These are phyloP conservation scores for Buxus sempervirens DNA, from an alignment of 164 flowering plant genomes.

Conservation along the genomic window DNA sequence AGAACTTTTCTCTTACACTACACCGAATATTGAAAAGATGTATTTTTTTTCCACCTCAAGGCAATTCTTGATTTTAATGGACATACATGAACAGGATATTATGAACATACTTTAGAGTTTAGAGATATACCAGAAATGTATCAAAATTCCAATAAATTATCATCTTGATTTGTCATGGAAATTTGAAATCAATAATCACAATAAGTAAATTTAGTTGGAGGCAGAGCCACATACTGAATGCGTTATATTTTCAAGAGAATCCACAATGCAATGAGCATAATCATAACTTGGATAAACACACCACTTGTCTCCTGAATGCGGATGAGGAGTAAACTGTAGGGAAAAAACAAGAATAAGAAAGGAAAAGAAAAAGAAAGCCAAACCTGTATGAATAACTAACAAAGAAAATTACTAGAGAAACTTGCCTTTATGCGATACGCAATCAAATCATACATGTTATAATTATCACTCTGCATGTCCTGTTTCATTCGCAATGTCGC, in stretches of 20 bases:
- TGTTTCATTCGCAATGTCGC: slow-evolving; percentile 98
- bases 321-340: slow-evolving; percentile 94
- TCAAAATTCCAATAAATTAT: neutral
- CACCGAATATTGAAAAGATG: too few relatives aligned
- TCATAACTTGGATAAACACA: slow-evolving; percentile 98
- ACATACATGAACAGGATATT: neutral
- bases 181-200: neutral
- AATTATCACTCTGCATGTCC: slow-evolving; percentile 98
- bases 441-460: slow-evolving; percentile 94
- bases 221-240: slow-evolving; percentile 68
- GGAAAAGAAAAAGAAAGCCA: neutral
- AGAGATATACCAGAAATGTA: too few relatives aligned
- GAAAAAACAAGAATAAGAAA: slow-evolving; percentile 7
- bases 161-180: neutral
- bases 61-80: neutral
- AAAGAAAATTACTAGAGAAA: neutral
- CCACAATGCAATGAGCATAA: slow-evolving; percentile 95
- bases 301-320: slow-evolving; percentile 97
- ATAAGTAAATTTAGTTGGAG: neutral
- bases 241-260: slow-evolving; percentile 92
- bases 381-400: neutral
- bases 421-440: slow-evolving; percentile 97
- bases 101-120: neutral
- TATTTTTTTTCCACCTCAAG: too few relatives aligned
- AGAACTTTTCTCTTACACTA: too few relatives aligned